Evolutionary conservation across 2,329 filamentous ascomycete species (phyloP), one percentile per base, ranked within the genome.

Genomic region (Alternaria sp.): DNA sequence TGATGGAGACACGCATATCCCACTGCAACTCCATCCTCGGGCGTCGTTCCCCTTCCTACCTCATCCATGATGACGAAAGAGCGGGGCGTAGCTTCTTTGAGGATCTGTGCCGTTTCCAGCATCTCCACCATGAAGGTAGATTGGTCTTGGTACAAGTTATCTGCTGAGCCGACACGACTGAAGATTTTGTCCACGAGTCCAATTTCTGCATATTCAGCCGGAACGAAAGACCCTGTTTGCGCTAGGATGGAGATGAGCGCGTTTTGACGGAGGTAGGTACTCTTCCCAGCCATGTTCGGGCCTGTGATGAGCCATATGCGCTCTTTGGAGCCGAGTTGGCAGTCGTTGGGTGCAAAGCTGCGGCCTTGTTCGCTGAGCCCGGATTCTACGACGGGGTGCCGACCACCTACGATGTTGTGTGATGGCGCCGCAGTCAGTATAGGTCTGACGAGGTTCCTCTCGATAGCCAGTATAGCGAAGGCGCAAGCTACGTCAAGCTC

Each of bases 101-200:
- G 84, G 52, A 99, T 99, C 26, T 90, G 85, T 2, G 94, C 93
- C 21, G 95, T 97, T 79, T 99, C 95, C 2, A 97, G 85, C 95
- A 99, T 99, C 80, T 99, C 95, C 1, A 98, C 92, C 95, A 99
- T 98, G 78, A 99, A 99, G 0, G 96, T 99, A 52, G 92, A 97
- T 77, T 98, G 93, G 80, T 97, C 91, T 50, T 88, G 87, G 80
- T 91, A 97, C n/a, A 99, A 83, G 74, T 97, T 94, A 77, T 99
- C 96, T 2, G 94, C 95, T 1, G 93, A 96, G 2, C 95, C 95
- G 26, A 73, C 81, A 3, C 95, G 91, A 73, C 90, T 95, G 81
- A 96, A 98, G 53, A 99, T 90, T 70, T 94, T 92, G 79, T 99
- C 95, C n/a, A 97, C 93, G 41, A 99, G 83, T 1, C 94, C 93